phyloP scores from a whole-genome alignment of 129 eudicot species.

The Dittrichia graveolens region DNA sequence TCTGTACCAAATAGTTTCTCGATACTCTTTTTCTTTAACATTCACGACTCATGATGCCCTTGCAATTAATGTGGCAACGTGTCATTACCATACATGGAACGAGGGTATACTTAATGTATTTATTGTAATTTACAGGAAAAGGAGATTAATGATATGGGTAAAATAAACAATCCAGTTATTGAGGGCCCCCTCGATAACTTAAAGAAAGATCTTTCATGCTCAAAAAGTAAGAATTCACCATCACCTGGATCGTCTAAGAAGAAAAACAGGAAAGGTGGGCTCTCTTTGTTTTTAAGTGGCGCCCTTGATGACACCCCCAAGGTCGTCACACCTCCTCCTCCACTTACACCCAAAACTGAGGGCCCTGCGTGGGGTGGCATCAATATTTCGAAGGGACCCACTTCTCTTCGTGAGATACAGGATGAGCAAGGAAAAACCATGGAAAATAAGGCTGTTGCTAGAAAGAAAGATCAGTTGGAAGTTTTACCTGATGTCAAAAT shows the following conservation, averaged over 20 bases:
- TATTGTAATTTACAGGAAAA: slow-evolving; percentile 42
- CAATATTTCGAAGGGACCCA: slow-evolving; percentile 51
- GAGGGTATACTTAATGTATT: background rate
- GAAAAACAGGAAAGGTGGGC: slow-evolving; percentile 92
- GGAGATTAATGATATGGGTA: slow-evolving; percentile 37
- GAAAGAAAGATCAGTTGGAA: slow-evolving; percentile 47
- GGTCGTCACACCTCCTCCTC: slow-evolving; percentile 48
- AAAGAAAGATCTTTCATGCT: slow-evolving; percentile 39
- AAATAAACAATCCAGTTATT: slow-evolving; percentile 25
- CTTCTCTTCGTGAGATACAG: slow-evolving; percentile 89
- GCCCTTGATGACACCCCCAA: slow-evolving; percentile 83
- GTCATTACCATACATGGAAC: too few species aligned
- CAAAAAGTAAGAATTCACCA: slow-evolving; percentile 39
- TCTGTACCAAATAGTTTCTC: too few species aligned
- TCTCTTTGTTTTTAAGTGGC: slow-evolving; percentile 89
- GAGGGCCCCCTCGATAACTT: slow-evolving; percentile 23
- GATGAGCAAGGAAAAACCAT: slow-evolving; percentile 69
- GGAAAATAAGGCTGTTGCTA: slow-evolving; percentile 31
- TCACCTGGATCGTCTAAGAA: slow-evolving; percentile 60
- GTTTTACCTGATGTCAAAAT: slow-evolving; percentile 48
- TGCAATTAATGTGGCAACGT: too few species aligned
- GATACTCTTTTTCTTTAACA: too few species aligned
- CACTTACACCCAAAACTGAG: slow-evolving; percentile 68
- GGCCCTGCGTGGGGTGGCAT: slow-evolving; percentile 98
- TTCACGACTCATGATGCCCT: too few species aligned